Base-by-base conservation (phyloP, 208 protist species). In the Trypanosoma conorhini region DNA sequence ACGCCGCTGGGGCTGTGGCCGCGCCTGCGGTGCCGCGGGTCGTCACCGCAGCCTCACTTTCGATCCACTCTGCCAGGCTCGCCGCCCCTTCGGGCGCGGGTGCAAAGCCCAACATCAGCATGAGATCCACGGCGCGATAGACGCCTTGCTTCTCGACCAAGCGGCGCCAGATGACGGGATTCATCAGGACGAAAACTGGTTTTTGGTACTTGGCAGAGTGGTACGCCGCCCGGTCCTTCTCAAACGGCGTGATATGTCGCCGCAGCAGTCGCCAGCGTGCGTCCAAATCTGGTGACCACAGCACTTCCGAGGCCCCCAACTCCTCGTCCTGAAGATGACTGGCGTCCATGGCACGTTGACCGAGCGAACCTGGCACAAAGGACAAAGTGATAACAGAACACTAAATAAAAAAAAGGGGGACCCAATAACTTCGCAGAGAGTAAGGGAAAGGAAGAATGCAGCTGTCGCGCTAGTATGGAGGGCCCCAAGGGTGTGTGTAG, bases 91-190 rank as follows among this genome's bases (percentile, higher is more conserved):
- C 72, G 9, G 72, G 72, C 0, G 62, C 72, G 13, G 59, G 72
- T 24, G 63, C 72, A 61, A 76, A 76, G 28, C 72, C 72, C 19
- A 76, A 51, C 33, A 67, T 61, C 13, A 70, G 58, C 72, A 76
- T 76, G 5, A 76, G 59, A n/a, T 70, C 72, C 19, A 71, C 72
- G 33, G 72, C 63, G 33, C 63, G 58, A 58, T 56, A 65, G 24
- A 38, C 46, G 26, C 65, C 72, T 35, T 67, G 46, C 26, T 56
- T 70, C 26, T 76, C 64, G 21, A 76, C 62, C 9, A 76, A 22
- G 1, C 62, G 62, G 7, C 50, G 54, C 72, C 72, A 76, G 5
- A 57, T 63, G 31, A 56, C 31, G 28, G 72, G 57, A 22, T 64
- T 76, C 64, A 76, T 70, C 31, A 40, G 58, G 28, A 76, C 72